Base-by-base conservation (phyloP, 305 asterid genomes). In the Stenogyne calaminthoides region DNA sequence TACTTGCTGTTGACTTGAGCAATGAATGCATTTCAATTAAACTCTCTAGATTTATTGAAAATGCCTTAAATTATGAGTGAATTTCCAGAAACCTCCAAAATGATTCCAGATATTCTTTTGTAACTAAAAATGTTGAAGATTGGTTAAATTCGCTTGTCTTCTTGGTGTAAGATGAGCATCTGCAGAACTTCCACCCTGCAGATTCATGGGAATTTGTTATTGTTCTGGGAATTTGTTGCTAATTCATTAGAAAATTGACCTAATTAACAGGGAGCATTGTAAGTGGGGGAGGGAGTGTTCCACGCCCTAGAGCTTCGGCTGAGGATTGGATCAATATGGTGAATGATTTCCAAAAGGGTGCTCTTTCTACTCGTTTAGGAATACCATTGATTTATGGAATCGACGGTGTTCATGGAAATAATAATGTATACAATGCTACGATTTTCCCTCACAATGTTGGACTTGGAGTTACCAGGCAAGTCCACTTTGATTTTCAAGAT, bases 371-470 rank as follows among this genome's bases (percentile, higher is more conserved):
- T 27, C 85, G 83, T 22, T 70, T 84, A 7, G 84, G 85, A 4
- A 84, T 84, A 34, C 88, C 88, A 0, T 65, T 84, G 82, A 70
- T 84, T 10, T 80, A 80, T 25, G 88, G 87, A 2, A 80, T 83
- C 7, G 87, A 83, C 27, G 87, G 82, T 3, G 52, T 84, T 58
- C 91, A 87, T 71, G 90, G 90, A 15, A 79, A 86, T 0, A 86
- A 75, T 70, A 86, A 83, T 59, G 91, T 59, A 0, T 86, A 84
- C 59, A 78, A 66, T 6, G 89, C 91, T 71, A 86, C 91, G 2
- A 79, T 86, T 61, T 86, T 84, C 73, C 91, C 91, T 32, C 91
- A 86, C 87, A 86, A 86, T 79, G 87, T 86, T 64, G 91, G 91
- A 6, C 86, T 86, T 37, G 89, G 91, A 51, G 91, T 70, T 9